Evolutionary conservation across 371 early-diverging fungal genomes (phyloP), one percentile per base, ranked within the genome.

Genomic region (Haplosporangium sp.): DNA sequence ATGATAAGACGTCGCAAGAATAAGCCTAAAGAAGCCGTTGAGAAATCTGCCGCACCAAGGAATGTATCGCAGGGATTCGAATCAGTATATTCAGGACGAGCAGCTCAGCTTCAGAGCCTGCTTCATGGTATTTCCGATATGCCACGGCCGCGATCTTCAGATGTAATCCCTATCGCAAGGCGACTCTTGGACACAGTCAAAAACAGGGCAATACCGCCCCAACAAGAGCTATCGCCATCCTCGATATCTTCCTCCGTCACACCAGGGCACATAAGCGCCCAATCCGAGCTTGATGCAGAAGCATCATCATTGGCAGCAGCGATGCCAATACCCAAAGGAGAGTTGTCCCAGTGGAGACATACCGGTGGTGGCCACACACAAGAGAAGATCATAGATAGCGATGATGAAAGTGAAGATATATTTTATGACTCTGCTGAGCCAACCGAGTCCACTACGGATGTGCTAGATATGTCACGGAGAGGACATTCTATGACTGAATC

Each of bases 401-500:
- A 77, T 20, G 77, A 67, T 5, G 77, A 66, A 3, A 34, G 55
- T 10, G 79, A 61, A 19, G 61, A 79, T 10, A 65, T 79, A 19
- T 79, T 79, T 71, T 79, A 79, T 15, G 79, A 78, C 34, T 61
- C 78, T 17, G 44, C 63, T 58, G 74, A 74, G 19, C 58, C 58
- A n/a, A 67, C 48, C 15, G 78, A 74, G 39, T 53, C 61, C 39
- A 34, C 68, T 37, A 5, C 64, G n/a, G 68, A 68, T 20, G 61
- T 63, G 2, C 20, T 27, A 2, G 77, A 68, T 3, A 66, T 61
- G n/a, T 81, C 78, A 38, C 77, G 76, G 27, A 58, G 75, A 48
- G 67, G 79, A 4, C 71, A 79, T 38, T 83, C 84, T 2, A 70
- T 87, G 84, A 69, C 77, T 35, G 88, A 88, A 59, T 87, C 87